Evolutionary conservation across 139 green algal genomes (phyloP).

Genomic region (Chlamydomonas schloesseri): DNA sequence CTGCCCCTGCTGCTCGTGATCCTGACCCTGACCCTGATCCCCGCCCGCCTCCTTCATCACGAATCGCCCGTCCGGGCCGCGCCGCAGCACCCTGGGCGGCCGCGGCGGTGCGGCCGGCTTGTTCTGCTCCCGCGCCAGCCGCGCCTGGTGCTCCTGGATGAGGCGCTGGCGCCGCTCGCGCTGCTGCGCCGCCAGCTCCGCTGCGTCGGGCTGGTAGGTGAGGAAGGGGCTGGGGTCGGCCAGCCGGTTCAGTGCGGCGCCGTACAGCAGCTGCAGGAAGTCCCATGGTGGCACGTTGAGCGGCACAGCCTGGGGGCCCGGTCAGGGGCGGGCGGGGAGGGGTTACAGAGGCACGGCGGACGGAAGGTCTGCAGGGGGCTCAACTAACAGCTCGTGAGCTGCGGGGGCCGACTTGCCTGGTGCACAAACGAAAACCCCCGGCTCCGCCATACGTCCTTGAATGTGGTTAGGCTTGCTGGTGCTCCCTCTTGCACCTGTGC

Average conservation of each 20-base stretch:
- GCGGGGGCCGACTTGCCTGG: background rate
- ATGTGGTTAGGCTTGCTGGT: background rate
- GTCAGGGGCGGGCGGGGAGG: no score
- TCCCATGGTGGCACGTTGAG: slow-evolving; percentile 23
- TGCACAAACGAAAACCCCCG: slow-evolving; percentile 17
- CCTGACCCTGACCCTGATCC: no score
- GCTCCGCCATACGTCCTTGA: slow-evolving; percentile 36
- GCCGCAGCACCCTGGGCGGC: no score
- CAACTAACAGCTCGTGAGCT: background rate
- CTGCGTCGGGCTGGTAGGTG: background rate
- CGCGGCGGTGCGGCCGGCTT: no score
- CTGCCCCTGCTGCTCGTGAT: no score
- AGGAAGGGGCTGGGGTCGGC: slow-evolving; percentile 39
- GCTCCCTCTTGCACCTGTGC: background rate
- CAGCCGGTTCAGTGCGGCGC: slow-evolving; percentile 25
- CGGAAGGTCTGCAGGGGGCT: background rate
- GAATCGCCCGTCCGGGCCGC: no score
- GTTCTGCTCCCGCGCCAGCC: no score
- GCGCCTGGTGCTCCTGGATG: no score
- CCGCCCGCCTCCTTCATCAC: no score
- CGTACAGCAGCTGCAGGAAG: slow-evolving; percentile 40
- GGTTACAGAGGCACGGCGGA: background rate
- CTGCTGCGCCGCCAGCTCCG: background rate
- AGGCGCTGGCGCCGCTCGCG: no score
- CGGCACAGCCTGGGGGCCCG: slow-evolving; percentile 27